A percentile compares a stretch with the other conserved stretches of the same genome.
Conservation (phyloP, 208 protist genomes). For the Herpetomonas muscarum region DNA sequence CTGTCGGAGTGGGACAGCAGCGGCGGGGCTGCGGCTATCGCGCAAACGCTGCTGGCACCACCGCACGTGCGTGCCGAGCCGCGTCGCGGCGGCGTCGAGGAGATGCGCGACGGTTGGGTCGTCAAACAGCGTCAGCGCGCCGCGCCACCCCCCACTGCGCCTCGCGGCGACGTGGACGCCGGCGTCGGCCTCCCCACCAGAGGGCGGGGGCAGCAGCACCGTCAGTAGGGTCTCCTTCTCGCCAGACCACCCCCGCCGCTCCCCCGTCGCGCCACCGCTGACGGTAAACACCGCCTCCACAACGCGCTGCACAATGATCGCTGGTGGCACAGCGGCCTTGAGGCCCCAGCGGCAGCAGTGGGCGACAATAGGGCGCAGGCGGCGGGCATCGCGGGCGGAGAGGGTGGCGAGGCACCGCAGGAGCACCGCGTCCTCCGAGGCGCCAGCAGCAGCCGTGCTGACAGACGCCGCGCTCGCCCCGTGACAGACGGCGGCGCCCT, state of each 20-base stretch:
- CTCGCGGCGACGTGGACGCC: too few species aligned
- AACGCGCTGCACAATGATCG: constrained; percentile 9
- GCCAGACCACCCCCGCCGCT: neutral
- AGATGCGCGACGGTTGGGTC: neutral
- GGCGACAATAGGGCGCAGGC: constrained; percentile 1
- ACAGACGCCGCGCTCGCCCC: too few species aligned
- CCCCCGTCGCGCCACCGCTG: neutral
- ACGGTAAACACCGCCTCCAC: constrained; percentile 1
- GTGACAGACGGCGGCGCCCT: too few species aligned
- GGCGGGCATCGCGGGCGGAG: neutral
- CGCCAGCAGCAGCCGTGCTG: too few species aligned
- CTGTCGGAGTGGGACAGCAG: neutral
- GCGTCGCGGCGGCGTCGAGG: neutral
- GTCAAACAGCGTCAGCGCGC: neutral
- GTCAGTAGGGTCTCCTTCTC: neutral
- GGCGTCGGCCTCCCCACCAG: neutral
- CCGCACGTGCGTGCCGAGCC: neutral
- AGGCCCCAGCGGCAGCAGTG: constrained; percentile 6
- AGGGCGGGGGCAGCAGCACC: neutral
- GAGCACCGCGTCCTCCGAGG: too few species aligned
- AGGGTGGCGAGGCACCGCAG: neutral
- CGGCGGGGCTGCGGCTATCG: constrained; percentile 2
- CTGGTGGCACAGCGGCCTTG: constrained; percentile 1
- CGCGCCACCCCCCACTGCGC: neutral
- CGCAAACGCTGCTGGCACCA: neutral